These are phyloP conservation scores for Chenopodium suecicum DNA, from an alignment of 148 eudicot genomes.

Conservation along the genomic window DNA sequence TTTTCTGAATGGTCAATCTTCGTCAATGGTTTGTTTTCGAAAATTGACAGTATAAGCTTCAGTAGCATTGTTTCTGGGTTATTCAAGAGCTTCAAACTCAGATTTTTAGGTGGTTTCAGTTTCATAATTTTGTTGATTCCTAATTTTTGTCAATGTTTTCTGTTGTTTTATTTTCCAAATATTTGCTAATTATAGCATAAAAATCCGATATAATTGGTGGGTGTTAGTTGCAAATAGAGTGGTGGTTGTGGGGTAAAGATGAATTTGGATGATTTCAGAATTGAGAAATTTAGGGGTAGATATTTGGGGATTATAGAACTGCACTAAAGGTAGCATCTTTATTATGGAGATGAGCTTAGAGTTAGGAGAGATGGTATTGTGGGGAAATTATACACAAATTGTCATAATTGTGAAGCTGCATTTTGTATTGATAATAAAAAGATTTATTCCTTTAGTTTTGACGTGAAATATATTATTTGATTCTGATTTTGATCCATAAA, in stretches of 20 bases:
- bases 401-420: not conserved
- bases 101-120: too few species aligned
- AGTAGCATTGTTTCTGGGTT: too few species aligned
- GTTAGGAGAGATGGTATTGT: slow-evolving; percentile 64
- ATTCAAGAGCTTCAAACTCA: too few species aligned
- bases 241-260: slow-evolving; percentile 24
- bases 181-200: not conserved
- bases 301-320: slow-evolving; percentile 62
- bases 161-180: too few species aligned
- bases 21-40: too few species aligned
- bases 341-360: slow-evolving; percentile 50
- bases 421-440: too few species aligned
- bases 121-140: too few species aligned
- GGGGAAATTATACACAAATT: slow-evolving; percentile 41
- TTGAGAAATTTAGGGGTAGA: slow-evolving; percentile 47
- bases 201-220: slow-evolving; percentile 1
- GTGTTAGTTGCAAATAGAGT: not conserved
- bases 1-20: not conserved
- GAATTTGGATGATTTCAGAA: slow-evolving; percentile 73
- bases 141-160: too few species aligned
- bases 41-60: too few species aligned
- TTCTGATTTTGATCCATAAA: too few species aligned
- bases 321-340: slow-evolving; percentile 63
- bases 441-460: too few species aligned
- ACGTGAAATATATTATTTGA: too few species aligned